Evolutionary conservation across 805 yeast genomes (phyloP).

Genomic region (Scheffersomyces lignosus): DNA sequence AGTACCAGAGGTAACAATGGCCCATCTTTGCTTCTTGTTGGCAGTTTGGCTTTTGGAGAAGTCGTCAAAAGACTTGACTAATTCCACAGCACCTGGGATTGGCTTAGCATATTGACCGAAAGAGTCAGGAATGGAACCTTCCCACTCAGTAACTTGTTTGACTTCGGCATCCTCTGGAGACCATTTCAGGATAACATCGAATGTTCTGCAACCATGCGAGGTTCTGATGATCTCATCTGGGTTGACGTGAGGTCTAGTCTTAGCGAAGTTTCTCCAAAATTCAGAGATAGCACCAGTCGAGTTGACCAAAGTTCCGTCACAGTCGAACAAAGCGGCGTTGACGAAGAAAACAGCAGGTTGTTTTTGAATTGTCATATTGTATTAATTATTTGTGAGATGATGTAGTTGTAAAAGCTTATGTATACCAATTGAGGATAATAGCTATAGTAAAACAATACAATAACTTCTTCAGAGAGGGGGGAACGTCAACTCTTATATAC

Average conservation of each 20-base stretch:
- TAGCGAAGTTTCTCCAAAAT: conserved; percentile 76
- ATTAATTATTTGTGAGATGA: no score
- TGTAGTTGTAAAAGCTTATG: no score
- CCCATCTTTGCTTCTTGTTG: conserved; percentile 64
- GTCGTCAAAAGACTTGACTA: conserved; percentile 54
- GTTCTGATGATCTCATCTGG: conserved; percentile 70
- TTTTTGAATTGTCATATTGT: conserved; percentile 34
- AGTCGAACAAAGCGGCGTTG: conserved; percentile 66
- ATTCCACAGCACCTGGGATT: conserved; percentile 71
- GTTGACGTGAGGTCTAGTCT: conserved; percentile 64
- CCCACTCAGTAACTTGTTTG: conserved; percentile 64
- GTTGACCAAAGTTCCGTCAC: conserved; percentile 85
- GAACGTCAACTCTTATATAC: no score
- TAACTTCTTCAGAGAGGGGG: no score
- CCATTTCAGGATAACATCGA: conserved; percentile 71
- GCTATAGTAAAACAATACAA: no score
- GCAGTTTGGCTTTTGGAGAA: conserved; percentile 43
- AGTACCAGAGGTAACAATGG: conserved; percentile 85
- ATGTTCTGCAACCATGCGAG: conserved; percentile 82
- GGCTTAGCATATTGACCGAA: conserved; percentile 74
- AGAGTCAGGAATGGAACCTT: conserved; percentile 66
- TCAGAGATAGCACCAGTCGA: conserved; percentile 81
- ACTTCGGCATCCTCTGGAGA: conserved; percentile 73
- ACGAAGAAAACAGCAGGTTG: conserved; percentile 45
- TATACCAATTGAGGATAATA: no score